Base-by-base conservation (phyloP, 768 basidiomycete species). In the Ephemerocybe angulata region DNA sequence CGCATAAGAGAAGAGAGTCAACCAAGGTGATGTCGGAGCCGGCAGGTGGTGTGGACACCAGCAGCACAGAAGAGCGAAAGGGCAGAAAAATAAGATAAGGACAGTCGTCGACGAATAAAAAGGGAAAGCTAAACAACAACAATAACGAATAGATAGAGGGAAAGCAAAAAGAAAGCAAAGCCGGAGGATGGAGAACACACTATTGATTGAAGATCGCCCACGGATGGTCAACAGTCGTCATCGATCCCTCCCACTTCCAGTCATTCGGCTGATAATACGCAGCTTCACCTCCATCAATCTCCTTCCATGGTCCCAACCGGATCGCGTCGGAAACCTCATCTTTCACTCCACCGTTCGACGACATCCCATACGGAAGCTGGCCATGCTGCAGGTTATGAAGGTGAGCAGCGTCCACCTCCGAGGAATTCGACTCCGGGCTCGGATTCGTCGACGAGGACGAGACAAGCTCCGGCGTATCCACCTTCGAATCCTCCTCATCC, bases 231-330 rank as follows among this genome's bases (percentile, higher is more conserved):
- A 76, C 64, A 40, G 79, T 70, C 56, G 77, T 70, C 87, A 90
- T 88, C 31, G 76, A 65, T 59, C 80, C 77, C 52, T 88, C 88
- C 82, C 83, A 91, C 70, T 87, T 90, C 85, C 85, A 91, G 38
- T 78, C 78, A 51, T 69, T 70, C 25, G 75, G 59, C 59, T 80
- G 77, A 70, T 82, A 90, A 65, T 85, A 89, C 44, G 85, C 76
- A 17, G 82, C 80, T 71, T 89, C 87, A 50, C 88, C 87, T 38
- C 86, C 86, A 61, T 89, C 86, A 31, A 90, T 82, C 67, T 87
- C 87, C 64, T 82, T 81, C 74, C 81, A 83, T 50, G 79, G 67
- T 43, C 83, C 82, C 33, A 87, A 69, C 48, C 83, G 77, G 54
- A 87, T 71, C 27, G 76, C 72, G 62, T 88, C 82, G 29, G 72